Conservation (phyloP, 257 asterid species). For the Solanum sitiens region DNA sequence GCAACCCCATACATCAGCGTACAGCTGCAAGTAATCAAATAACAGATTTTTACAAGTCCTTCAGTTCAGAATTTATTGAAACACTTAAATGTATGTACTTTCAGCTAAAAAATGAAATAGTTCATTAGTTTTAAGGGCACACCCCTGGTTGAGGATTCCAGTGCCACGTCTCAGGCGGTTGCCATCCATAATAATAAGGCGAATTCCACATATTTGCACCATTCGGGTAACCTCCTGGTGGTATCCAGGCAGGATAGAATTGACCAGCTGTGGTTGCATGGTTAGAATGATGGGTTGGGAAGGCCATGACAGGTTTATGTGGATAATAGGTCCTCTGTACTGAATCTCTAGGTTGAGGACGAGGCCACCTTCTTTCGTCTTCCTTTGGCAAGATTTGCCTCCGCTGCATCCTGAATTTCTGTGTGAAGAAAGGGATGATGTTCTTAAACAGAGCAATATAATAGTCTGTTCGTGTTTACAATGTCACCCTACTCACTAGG, state of each 20-base stretch:
- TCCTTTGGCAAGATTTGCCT: conserved; percentile 37
- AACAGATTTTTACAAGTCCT: neutral
- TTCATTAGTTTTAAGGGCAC: conserved; percentile 6
- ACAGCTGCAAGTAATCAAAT: conserved; percentile 14
- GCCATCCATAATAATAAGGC: conserved; percentile 35
- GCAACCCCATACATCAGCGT: conserved; percentile 45
- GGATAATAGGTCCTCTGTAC: conserved; percentile 16
- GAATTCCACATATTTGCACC: conserved; percentile 28
- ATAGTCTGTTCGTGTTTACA: neutral
- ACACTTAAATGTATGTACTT: neutral
- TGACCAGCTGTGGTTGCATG: conserved; percentile 15
- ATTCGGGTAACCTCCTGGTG: conserved; percentile 15
- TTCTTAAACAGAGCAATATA: neutral
- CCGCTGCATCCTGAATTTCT: conserved; percentile 42
- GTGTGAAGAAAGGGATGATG: neutral
- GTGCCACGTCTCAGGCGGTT: conserved; percentile 26
- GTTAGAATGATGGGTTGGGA: conserved; percentile 24
- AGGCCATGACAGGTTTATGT: conserved; percentile 33
- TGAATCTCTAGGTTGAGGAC: conserved; percentile 20
- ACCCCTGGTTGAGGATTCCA: conserved; percentile 34
- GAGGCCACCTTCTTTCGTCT: conserved; percentile 21
- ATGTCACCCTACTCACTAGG: neutral
- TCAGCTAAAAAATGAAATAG: neutral
- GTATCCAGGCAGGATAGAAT: conserved; percentile 27
- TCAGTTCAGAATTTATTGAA: neutral